These are phyloP conservation scores for Arthrobotrys iridis DNA, from an alignment of 2,329 filamentous ascomycete genomes.

Conservation along the genomic window DNA sequence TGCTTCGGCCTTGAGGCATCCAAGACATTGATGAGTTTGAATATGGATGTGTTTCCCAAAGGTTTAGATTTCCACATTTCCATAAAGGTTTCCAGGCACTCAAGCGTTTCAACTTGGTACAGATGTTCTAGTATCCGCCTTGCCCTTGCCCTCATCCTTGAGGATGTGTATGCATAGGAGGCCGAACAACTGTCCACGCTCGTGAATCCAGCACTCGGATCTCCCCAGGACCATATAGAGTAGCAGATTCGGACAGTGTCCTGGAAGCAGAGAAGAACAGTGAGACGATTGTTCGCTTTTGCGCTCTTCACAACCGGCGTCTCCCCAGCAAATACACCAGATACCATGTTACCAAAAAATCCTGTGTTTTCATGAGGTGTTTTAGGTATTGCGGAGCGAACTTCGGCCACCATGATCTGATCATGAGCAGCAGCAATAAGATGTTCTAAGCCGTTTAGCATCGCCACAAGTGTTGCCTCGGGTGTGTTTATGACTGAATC, in stretches of 20 bases:
- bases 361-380: constrained; percentile 79
- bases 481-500: constrained; percentile 65
- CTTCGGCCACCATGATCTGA: constrained; percentile 79
- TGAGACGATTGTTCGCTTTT: constrained; percentile 91
- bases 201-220: constrained; percentile 63
- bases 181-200: constrained; percentile 72
- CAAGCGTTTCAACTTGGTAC: constrained; percentile 88
- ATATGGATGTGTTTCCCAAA: constrained; percentile 71
- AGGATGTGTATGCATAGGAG: constrained; percentile 88
- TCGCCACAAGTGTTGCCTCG: constrained; percentile 79
- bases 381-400: constrained; percentile 74
- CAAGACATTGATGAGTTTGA: constrained; percentile 87
- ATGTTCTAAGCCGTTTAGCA: constrained; percentile 92
- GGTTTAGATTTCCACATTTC: constrained; percentile 75
- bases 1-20: constrained; percentile 91
- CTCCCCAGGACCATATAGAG: constrained; percentile 93
- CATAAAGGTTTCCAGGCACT: constrained; percentile 90
- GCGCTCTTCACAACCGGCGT: constrained; percentile 74
- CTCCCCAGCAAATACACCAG: constrained; percentile 85
- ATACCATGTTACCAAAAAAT: constrained; percentile 94
- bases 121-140: constrained; percentile 89
- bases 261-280: constrained; percentile 94
- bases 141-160: constrained; percentile 89
- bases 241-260: constrained; percentile 94
- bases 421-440: constrained; percentile 88